phyloP scores from a whole-genome alignment of 2,329 filamentous ascomycete species.

The Lasiodiplodia hormozganensis region DNA sequence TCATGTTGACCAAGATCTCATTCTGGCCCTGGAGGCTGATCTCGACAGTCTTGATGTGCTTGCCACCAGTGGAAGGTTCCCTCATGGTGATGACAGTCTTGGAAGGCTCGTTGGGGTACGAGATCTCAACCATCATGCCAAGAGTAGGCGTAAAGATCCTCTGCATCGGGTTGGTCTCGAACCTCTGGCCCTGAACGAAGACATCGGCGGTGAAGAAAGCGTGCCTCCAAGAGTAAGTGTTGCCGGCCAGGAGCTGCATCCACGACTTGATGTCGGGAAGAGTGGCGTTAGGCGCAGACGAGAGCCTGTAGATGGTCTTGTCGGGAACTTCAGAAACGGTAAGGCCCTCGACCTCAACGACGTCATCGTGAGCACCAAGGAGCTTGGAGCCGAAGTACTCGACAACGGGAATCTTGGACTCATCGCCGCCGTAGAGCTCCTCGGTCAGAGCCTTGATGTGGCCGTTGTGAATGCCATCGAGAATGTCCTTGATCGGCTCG shows the following conservation, averaged over 20 bases:
- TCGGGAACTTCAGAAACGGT: slow-evolving; percentile 79
- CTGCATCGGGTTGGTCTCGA: slow-evolving; percentile 95
- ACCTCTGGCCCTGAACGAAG: slow-evolving; percentile 93
- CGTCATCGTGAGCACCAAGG: slow-evolving; percentile 71
- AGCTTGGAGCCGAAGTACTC: slow-evolving; percentile 97
- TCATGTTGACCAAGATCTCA: slow-evolving; percentile 86
- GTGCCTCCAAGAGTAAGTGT: slow-evolving; percentile 88
- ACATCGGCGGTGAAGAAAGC: slow-evolving; percentile 94
- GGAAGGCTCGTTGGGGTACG: slow-evolving; percentile 77
- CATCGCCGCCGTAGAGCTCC: slow-evolving; percentile 80
- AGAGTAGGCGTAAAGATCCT: slow-evolving; percentile 86
- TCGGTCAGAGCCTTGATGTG: slow-evolving; percentile 82
- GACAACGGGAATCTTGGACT: slow-evolving; percentile 77
- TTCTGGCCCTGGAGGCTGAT: slow-evolving; percentile 76
- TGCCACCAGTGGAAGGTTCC: slow-evolving; percentile 85
- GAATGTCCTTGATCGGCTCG: slow-evolving; percentile 92
- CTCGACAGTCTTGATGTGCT: slow-evolving; percentile 87
- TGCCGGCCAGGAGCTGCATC: slow-evolving; percentile 86
- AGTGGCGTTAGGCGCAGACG: slow-evolving; percentile 73
- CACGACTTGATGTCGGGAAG: slow-evolving; percentile 83
- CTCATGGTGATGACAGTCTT: slow-evolving; percentile 87
- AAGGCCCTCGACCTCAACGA: slow-evolving; percentile 78
- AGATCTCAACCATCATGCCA: slow-evolving; percentile 89
- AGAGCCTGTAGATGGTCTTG: slow-evolving; percentile 85
- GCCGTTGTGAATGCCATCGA: slow-evolving; percentile 86